Base-by-base conservation (phyloP, 2,329 filamentous ascomycete genomes). In the Microcyclospora pomicola region DNA sequence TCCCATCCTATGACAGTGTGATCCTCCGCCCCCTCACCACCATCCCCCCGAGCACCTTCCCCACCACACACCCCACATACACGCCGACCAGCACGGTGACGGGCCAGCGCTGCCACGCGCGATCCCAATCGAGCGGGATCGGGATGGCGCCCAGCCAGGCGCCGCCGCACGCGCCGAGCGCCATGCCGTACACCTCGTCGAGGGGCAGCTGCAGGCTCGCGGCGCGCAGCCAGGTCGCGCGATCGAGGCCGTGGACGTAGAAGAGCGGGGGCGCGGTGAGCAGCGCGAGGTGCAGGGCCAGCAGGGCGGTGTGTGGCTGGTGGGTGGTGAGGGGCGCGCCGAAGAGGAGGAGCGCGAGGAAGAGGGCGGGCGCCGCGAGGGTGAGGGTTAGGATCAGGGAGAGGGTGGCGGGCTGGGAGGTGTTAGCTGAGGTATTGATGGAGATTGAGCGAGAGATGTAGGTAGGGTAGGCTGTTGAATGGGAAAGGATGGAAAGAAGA, bases 101-200 rank as follows among this genome's bases (percentile, higher is more conserved):
- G 0, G 91, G 91, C 82, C 88, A 98, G 59, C 80, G 83, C 72
- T 98, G 91, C 91, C 91, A 98, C 50, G 93, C 86, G n/a, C 91
- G 77, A 59, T 98, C 91, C 88, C 88, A 96, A 59, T 98, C 91
- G 48, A 98, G 66, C 2, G 91, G 91, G 50, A 98, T 96, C 0
- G 92, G 91, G 37, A 96, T 76, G 6, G 91, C 91, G 3, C 91
- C 91, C 31, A 94, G 64, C 91, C 91, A 96, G 31, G 84, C 85
- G 5, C 91, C 91, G 1, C 88, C 52, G 16, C 80, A 65, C 0
- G 77, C 77, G 5, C 91, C 91, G n/a, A 87, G 60, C 9, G 84
- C 69, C 2, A 76, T 84, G 2, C 86, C 88, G 62, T 85, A 91
- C 0, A 83, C 75, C 55, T 87, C 82, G 59, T 96, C 91, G 15